Evolutionary conservation across 2,329 filamentous ascomycete genomes (phyloP), one percentile per base, ranked within the genome.

Genomic region (Cladosporium sp.): DNA sequence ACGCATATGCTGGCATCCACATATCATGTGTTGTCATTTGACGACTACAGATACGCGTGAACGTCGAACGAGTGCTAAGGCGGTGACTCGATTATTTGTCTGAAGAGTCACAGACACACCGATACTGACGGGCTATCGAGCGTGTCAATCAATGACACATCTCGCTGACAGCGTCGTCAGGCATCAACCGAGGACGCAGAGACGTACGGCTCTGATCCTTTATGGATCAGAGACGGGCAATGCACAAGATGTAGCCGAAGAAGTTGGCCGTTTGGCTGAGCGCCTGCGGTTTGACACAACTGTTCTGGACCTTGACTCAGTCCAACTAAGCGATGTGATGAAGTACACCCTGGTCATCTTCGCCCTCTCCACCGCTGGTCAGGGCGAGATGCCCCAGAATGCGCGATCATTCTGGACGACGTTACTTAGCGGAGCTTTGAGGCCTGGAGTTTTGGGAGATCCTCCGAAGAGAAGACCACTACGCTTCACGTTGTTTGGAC

Each of bases 151-250:
- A 36, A 47, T 28, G 61, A 32, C 61, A 57, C 36, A 44, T 52
- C 34, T 57, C 30, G 51, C 61, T 64, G 61, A 64, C 61, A 57
- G 10, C 36, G 11, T 44, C n/a, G 49, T 55, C 61, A 64, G 61
- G 61, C 38, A 24, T 47, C 61, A 64, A 47, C 6, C 44, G 41
- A 65, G 60, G 21, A 21, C 44, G 28, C 21, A 47, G 32, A 59
- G 26, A 54, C 72, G 85, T 71, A 85, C 81, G 51, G 87, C 85
- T 61, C 86, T 96, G 71, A 84, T 99, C 66, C 85, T 96, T 38
- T 99, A 97, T 80, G 95, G 92, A 65, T 96, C 94, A 47, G 95
- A 99, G 81, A 98, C 93, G 26, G 95, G 95, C 65, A 97, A 95
- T 75, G 90, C 92, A 64, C 92, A 97, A 78, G 94, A 98, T 79